A percentile compares a stretch with the other conserved stretches of the same genome.
phyloP scores from a whole-genome alignment of 441 rosid genomes.

The Aleurites moluccanus region DNA sequence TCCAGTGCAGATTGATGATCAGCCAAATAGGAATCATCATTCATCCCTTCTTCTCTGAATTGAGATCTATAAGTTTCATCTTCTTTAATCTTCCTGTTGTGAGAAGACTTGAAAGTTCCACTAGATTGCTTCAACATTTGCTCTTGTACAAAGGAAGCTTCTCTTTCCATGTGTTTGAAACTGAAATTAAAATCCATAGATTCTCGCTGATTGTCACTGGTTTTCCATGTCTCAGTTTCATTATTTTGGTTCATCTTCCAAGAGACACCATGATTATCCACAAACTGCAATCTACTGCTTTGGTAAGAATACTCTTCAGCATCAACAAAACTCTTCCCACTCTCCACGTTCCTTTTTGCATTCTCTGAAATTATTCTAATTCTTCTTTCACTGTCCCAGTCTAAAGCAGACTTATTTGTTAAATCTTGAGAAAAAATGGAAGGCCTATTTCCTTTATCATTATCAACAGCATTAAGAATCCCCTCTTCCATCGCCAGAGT shows the following conservation, averaged over 20 bases:
- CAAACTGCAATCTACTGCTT: constrained; percentile 34
- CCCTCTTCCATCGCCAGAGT: constrained; percentile 24
- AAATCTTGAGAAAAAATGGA: constrained; percentile 27
- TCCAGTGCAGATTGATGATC: constrained; percentile 24
- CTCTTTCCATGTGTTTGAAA: constrained; percentile 36
- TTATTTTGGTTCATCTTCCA: constrained; percentile 28
- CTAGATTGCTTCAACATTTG: constrained; percentile 34
- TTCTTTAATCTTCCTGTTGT: constrained; percentile 28
- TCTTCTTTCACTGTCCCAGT: constrained; percentile 35
- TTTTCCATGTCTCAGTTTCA: constrained; percentile 32
- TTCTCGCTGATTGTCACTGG: constrained; percentile 37
- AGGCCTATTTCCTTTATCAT: constrained; percentile 19
- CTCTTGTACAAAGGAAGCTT: constrained; percentile 43
- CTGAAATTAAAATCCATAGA: constrained; percentile 39
- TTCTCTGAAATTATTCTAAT: constrained; percentile 23
- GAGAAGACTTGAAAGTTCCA: constrained; percentile 36
- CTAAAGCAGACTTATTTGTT: constrained; percentile 23
- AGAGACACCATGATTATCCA: constrained; percentile 27
- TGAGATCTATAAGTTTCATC: constrained; percentile 33
- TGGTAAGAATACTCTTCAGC: constrained; percentile 32
- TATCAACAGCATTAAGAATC: constrained; percentile 13
- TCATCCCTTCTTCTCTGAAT: constrained; percentile 25
- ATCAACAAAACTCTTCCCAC: constrained; percentile 30
- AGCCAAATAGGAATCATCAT: constrained; percentile 27
- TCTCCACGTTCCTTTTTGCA: constrained; percentile 26